These are phyloP conservation scores for Hypoxylon fuscum DNA, from an alignment of 495 filamentous ascomycete genomes.

Conservation along the genomic window DNA sequence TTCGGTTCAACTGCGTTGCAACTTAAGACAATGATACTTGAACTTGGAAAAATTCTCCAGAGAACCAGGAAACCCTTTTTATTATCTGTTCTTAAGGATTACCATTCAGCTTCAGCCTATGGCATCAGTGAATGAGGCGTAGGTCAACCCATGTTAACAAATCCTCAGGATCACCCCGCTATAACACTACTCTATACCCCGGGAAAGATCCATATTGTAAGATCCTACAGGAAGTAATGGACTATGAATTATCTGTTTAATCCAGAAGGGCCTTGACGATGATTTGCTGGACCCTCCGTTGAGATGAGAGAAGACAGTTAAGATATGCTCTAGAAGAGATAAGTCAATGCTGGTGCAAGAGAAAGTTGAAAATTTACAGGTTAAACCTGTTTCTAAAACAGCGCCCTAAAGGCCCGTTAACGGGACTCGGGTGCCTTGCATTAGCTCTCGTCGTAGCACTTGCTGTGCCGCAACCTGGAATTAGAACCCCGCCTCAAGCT, in stretches of 20 bases:
- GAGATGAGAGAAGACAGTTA: background rate
- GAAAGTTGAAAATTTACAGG: background rate
- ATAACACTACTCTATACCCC: background rate
- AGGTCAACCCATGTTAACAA: constrained; percentile 3
- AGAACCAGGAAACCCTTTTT: background rate
- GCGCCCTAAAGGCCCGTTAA: too few relatives aligned
- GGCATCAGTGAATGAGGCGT: constrained; percentile 1
- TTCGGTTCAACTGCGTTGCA: too few relatives aligned
- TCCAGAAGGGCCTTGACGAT: background rate
- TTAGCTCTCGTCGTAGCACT: constrained; percentile 4
- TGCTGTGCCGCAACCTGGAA: background rate
- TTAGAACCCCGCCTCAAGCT: background rate
- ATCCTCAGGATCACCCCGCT: constrained; percentile 6
- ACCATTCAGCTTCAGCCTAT: background rate
- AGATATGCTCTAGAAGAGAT: background rate
- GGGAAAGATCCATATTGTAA: background rate
- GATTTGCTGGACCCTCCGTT: background rate
- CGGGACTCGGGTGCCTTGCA: constrained; percentile 16
- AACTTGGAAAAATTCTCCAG: background rate
- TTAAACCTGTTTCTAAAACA: too few relatives aligned
- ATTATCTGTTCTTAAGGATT: background rate
- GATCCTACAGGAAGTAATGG: background rate
- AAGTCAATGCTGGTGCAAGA: too few relatives aligned
- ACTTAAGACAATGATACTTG: too few relatives aligned
- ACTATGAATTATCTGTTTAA: background rate